Conservation (phyloP, 176 grass and related monocot species). For the Raddia distichophylla region DNA sequence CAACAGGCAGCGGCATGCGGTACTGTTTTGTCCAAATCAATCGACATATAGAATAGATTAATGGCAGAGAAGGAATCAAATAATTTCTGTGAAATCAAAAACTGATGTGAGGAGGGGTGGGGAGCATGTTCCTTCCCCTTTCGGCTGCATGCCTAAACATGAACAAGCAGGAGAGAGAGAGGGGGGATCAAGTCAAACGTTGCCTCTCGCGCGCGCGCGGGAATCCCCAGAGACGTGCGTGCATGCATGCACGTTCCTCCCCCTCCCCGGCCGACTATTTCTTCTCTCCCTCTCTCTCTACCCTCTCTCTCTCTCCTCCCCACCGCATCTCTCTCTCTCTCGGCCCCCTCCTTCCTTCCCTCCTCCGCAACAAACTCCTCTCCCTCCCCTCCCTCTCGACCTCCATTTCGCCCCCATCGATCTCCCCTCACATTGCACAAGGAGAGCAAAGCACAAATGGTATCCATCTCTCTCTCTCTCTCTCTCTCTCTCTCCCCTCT, state of each 20-base stretch:
- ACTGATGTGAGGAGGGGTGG: neutral
- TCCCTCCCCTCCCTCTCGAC: conserved; percentile 15
- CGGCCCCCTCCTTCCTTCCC: neutral
- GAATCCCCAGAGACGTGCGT: neutral
- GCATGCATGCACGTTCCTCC: neutral
- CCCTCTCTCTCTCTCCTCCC: conserved; percentile 3
- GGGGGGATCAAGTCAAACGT: conserved; percentile 36
- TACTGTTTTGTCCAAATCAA: no score
- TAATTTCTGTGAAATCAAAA: no score
- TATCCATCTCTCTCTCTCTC: neutral
- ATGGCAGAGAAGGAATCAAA: no score
- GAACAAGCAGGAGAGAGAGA: neutral
- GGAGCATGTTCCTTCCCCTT: no score
- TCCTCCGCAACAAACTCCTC: conserved; percentile 39
- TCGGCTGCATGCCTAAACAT: conserved; percentile 32
- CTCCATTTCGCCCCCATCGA: neutral
- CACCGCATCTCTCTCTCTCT: conserved; percentile 30
- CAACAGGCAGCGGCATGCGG: no score
- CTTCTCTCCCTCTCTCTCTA: neutral
- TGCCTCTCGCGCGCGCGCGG: neutral
- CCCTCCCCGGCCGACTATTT: neutral
- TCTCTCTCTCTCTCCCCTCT: no score
- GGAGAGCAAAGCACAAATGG: conserved; percentile 31
- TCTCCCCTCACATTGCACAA: neutral
- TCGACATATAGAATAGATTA: no score